A percentile compares a stretch with the other conserved stretches of the same genome.
Evolutionary conservation across 2,329 filamentous ascomycete species (phyloP).

Genomic region (Cyphellophora attinorum): DNA sequence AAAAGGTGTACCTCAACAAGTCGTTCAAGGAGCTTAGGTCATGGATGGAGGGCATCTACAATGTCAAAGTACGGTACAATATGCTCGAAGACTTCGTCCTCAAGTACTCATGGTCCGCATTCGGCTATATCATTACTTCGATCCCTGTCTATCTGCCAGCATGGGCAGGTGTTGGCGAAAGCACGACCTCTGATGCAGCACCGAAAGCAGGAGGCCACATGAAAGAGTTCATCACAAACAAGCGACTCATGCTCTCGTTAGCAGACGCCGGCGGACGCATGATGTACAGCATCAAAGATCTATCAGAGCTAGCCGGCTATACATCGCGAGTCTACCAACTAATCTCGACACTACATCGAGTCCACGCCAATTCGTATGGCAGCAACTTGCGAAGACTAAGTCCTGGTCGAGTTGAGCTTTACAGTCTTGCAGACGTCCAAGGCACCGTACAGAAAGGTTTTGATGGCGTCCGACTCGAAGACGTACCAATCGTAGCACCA

Average conservation of each 20-base stretch:
- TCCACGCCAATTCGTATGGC: conserved; percentile 83
- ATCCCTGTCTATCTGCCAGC: conserved; percentile 88
- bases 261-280: conserved; percentile 93
- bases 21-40: conserved; percentile 87
- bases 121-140: conserved; percentile 88
- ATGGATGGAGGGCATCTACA: conserved; percentile 98
- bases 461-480: conserved; percentile 84
- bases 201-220: conserved; percentile 66
- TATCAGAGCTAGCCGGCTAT: conserved; percentile 90
- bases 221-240: conserved; percentile 99
- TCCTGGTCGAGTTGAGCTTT: conserved; percentile 61
- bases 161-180: conserved; percentile 72
- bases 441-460: conserved; percentile 92
- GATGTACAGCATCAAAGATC: conserved; percentile 99
- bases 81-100: conserved; percentile 97
- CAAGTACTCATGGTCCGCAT: conserved; percentile 98
- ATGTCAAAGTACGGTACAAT: conserved; percentile 95
- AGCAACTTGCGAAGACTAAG: conserved; percentile 32
- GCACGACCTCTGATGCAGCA: conserved; percentile 8
- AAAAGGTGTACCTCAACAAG: conserved; percentile 82
- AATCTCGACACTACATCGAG: conserved; percentile 86
- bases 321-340: conserved; percentile 93
- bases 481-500: conserved; percentile 87
- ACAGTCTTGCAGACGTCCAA: conserved; percentile 81
- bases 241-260: conserved; percentile 92